phyloP scores from a whole-genome alignment of 306 rosid genomes.

The Rosa lucieae region DNA sequence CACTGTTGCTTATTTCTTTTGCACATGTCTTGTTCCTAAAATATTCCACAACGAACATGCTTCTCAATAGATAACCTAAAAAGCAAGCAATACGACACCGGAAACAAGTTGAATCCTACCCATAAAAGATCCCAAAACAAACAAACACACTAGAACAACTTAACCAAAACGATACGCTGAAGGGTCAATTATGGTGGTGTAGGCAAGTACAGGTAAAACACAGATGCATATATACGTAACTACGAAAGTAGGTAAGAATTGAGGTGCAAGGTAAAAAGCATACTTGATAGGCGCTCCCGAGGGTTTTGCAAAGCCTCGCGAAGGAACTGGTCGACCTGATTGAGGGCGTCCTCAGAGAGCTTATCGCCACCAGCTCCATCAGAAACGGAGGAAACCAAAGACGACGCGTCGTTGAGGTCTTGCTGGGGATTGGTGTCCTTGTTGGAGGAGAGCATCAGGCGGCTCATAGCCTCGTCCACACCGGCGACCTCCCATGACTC shows the following conservation, averaged over 20 bases:
- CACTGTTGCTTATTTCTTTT: not conserved
- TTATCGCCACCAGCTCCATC: constrained; percentile 32
- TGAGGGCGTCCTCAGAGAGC: constrained; percentile 49
- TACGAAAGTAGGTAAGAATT: too few species aligned
- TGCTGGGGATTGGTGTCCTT: constrained; percentile 40
- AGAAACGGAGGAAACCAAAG: constrained; percentile 15
- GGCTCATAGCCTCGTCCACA: constrained; percentile 79
- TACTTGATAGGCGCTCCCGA: constrained; percentile 87
- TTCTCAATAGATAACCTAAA: not conserved
- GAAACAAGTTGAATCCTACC: not conserved
- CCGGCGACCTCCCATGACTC: constrained; percentile 95
- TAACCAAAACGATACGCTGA: not conserved
- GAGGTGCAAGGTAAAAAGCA: too few species aligned
- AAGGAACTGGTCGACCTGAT: constrained; percentile 88
- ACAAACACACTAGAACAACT: not conserved
- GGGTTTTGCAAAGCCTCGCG: constrained; percentile 97
- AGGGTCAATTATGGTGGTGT: not conserved
- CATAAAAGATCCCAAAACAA: not conserved
- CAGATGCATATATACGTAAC: too few species aligned
- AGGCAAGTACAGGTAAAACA: too few species aligned
- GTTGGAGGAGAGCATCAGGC: constrained; percentile 57
- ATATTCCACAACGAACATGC: not conserved
- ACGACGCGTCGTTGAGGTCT: constrained; percentile 21
- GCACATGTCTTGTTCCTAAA: not conserved
- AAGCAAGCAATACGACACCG: not conserved